phyloP scores from a whole-genome alignment of 768 basidiomycete genomes.

The Phylloporus sp. region DNA sequence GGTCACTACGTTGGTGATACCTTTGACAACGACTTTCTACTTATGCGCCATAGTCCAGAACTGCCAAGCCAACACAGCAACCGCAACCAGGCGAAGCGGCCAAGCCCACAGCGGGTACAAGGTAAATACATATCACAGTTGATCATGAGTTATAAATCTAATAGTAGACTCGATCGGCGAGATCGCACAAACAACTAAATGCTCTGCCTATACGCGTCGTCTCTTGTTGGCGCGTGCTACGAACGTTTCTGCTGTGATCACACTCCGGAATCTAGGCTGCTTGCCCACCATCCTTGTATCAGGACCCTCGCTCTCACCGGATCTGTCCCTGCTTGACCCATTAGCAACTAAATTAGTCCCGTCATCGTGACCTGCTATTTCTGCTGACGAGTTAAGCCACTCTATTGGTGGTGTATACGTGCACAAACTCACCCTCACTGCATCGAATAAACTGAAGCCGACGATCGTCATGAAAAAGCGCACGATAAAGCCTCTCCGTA shows the following conservation, averaged over 20 bases:
- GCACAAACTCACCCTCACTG: not conserved
- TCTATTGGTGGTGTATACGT: not conserved
- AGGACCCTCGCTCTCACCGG: not conserved
- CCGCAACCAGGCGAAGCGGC: no score
- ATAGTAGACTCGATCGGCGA: no score
- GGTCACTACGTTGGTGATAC: no score
- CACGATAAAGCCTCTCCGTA: not conserved
- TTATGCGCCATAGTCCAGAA: no score
- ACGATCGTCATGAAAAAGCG: not conserved
- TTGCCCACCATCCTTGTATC: not conserved
- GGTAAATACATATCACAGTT: no score
- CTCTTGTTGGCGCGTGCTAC: not conserved
- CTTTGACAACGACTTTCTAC: no score
- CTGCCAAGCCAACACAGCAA: no score
- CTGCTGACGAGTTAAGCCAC: not conserved
- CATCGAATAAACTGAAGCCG: not conserved
- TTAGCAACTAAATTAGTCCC: no score
- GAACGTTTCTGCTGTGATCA: constrained; percentile 1
- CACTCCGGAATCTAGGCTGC: not conserved
- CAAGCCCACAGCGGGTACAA: no score
- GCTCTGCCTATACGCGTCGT: not conserved
- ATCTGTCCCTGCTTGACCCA: not conserved
- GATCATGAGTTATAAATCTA: no score
- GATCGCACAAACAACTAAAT: no score
- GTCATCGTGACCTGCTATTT: not conserved